Evolutionary conservation across 2,329 filamentous ascomycete species (phyloP).

Genomic region (Scedosporium dehoogii): DNA sequence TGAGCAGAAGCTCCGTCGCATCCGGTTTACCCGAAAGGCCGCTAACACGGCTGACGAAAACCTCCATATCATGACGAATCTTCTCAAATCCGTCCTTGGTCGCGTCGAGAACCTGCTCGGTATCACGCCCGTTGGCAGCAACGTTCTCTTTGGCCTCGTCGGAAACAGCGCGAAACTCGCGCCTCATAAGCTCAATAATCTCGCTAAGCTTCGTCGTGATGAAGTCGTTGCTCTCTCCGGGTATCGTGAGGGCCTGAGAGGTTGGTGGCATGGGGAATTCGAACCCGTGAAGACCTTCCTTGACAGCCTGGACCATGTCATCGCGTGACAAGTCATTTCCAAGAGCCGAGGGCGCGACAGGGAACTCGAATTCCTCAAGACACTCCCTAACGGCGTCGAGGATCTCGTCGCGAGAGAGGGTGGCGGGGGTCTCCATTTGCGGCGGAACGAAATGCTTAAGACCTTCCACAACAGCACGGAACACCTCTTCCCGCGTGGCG

Average conservation of each 20-base stretch:
- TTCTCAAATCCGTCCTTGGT: constrained; percentile 80
- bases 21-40: constrained; percentile 66
- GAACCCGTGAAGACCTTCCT: constrained; percentile 44
- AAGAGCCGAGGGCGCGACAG: constrained; percentile 46
- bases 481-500: constrained; percentile 74
- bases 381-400: constrained; percentile 77
- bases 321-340: constrained; percentile 47
- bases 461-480: constrained; percentile 75
- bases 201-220: constrained; percentile 51
- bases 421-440: constrained; percentile 56
- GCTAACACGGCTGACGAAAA: constrained; percentile 64
- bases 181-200: constrained; percentile 49
- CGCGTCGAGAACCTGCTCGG: constrained; percentile 79
- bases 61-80: constrained; percentile 69
- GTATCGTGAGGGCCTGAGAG: constrained; percentile 29
- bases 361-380: constrained; percentile 74
- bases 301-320: constrained; percentile 55
- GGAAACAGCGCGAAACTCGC: constrained; percentile 50
- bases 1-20: constrained; percentile 59
- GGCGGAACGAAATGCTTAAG: constrained; percentile 73
- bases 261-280: constrained; percentile 26
- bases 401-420: constrained; percentile 71
- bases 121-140: constrained; percentile 67
- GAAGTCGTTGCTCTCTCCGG: constrained; percentile 32
- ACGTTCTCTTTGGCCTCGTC: constrained; percentile 68